Conservation (phyloP, 2,329 filamentous ascomycete species). For the Fusarium incarnatum region DNA sequence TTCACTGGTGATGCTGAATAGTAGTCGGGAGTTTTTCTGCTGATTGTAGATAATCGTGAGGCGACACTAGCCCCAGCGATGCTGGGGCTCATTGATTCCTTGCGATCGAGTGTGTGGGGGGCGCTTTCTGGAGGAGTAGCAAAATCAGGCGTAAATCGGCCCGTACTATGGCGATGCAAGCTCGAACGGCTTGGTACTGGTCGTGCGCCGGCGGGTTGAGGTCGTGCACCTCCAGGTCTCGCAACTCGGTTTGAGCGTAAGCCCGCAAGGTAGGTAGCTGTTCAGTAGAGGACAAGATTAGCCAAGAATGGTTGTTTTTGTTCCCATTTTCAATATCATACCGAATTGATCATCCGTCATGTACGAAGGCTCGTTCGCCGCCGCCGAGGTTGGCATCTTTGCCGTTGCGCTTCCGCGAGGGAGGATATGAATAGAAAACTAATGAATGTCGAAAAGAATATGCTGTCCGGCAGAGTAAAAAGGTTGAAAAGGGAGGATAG, state of each 20-base stretch:
- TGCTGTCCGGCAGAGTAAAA: conserved; percentile 34
- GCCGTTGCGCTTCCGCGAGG: conserved; percentile 3
- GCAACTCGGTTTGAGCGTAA: conserved; percentile 75
- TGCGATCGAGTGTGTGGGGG: conserved; percentile 43
- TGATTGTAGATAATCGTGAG: conserved; percentile 63
- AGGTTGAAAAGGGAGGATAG: background rate
- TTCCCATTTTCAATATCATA: conserved; percentile 50
- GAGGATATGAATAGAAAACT: conserved; percentile 25
- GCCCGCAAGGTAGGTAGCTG: conserved; percentile 77
- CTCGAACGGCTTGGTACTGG: conserved; percentile 47
- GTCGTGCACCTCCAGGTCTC: conserved; percentile 78
- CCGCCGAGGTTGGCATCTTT: conserved; percentile 51
- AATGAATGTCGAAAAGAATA: conserved; percentile 30
- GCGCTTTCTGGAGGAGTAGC: conserved; percentile 46
- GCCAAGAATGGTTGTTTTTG: conserved; percentile 14
- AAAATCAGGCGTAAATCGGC: conserved; percentile 50
- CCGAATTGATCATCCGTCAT: conserved; percentile 77
- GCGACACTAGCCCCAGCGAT: conserved; percentile 58
- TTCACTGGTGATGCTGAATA: conserved; percentile 58
- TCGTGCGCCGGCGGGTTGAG: conserved; percentile 60
- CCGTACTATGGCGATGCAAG: conserved; percentile 44
- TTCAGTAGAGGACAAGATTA: conserved; percentile 32
- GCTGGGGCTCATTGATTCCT: conserved; percentile 54
- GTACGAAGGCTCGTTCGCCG: conserved; percentile 60
- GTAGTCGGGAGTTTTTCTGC: conserved; percentile 62